Evolutionary conservation across 1,139 yeast genomes (phyloP).

Genomic region (Suhomyces anneliseae): DNA sequence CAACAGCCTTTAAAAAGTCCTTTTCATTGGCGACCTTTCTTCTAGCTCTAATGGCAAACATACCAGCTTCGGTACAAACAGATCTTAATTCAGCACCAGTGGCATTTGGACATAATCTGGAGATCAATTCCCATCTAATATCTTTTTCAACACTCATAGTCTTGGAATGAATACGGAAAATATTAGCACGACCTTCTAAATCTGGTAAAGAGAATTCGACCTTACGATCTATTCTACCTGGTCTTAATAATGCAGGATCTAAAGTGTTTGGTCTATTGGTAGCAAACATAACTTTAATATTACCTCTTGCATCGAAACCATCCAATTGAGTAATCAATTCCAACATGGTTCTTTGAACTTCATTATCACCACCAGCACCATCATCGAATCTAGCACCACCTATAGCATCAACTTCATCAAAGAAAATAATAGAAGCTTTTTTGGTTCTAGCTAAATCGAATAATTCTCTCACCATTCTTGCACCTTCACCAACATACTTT

Average conservation of each 20-base stretch:
- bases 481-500: slow-evolving; percentile 99
- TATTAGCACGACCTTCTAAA: slow-evolving; percentile 95
- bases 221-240: slow-evolving; percentile 97
- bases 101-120: slow-evolving; percentile 94
- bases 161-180: slow-evolving; percentile 94
- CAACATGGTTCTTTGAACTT: slow-evolving; percentile 98
- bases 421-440: slow-evolving; percentile 93
- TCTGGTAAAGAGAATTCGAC: slow-evolving; percentile 97
- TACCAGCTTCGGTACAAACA: slow-evolving; percentile 51
- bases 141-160: slow-evolving; percentile 97
- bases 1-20: slow-evolving; percentile 95
- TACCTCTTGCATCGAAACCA: slow-evolving; percentile 98
- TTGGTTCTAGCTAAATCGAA: slow-evolving; percentile 98
- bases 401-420: slow-evolving; percentile 97
- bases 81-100: slow-evolving; percentile 91
- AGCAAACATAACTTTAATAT: slow-evolving; percentile 98
- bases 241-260: slow-evolving; percentile 96
- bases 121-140: slow-evolving; percentile 96
- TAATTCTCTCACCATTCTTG: slow-evolving; percentile 96
- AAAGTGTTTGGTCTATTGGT: slow-evolving; percentile 96
- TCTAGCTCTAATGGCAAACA: slow-evolving; percentile 98
- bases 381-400: slow-evolving; percentile 99
- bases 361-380: slow-evolving; percentile 99
- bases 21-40: slow-evolving; percentile 97
- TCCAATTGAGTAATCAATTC: slow-evolving; percentile 95